Evolutionary conservation across 2,329 filamentous ascomycete species (phyloP).

Genomic region (Aspergillus viridinutans): DNA sequence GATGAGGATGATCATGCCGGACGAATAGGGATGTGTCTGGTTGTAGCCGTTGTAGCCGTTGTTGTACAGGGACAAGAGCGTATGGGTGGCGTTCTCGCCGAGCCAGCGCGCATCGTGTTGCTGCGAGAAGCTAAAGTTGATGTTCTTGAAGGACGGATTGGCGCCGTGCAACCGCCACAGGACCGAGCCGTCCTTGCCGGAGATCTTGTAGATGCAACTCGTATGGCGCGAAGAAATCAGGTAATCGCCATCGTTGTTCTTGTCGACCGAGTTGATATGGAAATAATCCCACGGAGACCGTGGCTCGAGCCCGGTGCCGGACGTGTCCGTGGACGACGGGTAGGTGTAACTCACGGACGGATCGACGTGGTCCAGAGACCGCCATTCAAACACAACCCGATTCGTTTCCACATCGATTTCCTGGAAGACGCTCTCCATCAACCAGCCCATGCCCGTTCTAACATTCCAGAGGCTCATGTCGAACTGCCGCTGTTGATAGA

Average conservation of each 20-base stretch:
- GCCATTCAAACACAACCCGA: conserved; percentile 48
- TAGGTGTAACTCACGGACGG: conserved; percentile 46
- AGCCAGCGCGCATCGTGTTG: conserved; percentile 42
- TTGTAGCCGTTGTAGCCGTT: conserved; percentile 43
- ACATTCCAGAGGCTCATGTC: conserved; percentile 46
- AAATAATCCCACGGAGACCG: conserved; percentile 45
- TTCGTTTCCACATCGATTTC: conserved; percentile 50
- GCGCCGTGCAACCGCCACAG: conserved; percentile 38
- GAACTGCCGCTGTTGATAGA: conserved; percentile 42
- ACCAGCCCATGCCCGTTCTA: conserved; percentile 45
- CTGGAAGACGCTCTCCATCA: conserved; percentile 52
- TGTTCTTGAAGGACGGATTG: conserved; percentile 33
- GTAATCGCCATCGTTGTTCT: conserved; percentile 39
- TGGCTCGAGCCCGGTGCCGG: conserved; percentile 46
- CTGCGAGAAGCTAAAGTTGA: conserved; percentile 41
- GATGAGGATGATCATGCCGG: conserved; percentile 37
- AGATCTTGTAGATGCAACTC: conserved; percentile 40
- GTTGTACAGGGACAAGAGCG: conserved; percentile 38
- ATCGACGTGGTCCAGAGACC: conserved; percentile 48
- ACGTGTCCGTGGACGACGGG: conserved; percentile 41
- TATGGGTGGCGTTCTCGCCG: conserved; percentile 36
- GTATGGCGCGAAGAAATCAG: conserved; percentile 41
- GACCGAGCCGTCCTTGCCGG: conserved; percentile 35
- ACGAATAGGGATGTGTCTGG: conserved; percentile 34
- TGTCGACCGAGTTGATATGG: conserved; percentile 43